Evolutionary conservation across 2,329 filamentous ascomycete species (phyloP).

Genomic region (Colletotrichum tamarilloi): DNA sequence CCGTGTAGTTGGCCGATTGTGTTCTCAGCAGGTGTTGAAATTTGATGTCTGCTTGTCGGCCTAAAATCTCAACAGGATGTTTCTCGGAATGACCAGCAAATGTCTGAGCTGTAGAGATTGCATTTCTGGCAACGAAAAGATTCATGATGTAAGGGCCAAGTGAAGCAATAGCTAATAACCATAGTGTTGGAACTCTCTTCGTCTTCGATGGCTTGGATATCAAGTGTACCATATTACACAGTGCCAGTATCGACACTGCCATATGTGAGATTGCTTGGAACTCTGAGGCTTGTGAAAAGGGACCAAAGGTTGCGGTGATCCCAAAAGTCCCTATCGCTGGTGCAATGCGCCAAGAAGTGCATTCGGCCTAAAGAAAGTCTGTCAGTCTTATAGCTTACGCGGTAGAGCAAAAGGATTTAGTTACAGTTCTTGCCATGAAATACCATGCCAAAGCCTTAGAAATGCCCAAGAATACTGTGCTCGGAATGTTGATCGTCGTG

Average conservation of each 20-base stretch:
- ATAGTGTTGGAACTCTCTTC: neutral
- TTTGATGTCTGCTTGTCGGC: neutral
- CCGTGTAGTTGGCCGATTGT: conserved; percentile 27
- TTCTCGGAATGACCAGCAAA: neutral
- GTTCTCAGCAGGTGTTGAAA: neutral
- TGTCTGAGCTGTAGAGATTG: neutral
- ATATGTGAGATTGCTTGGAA: neutral
- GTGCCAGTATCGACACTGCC: neutral
- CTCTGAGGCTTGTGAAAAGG: neutral
- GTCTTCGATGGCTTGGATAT: neutral
- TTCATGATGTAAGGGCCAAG: neutral
- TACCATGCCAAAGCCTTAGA: neutral
- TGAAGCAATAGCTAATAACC: neutral
- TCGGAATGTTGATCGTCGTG: neutral
- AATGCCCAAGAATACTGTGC: neutral
- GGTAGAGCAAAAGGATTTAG: no score
- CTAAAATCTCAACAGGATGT: neutral
- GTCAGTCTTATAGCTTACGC: neutral
- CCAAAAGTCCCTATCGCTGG: neutral
- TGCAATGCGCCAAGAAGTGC: conserved; percentile 1
- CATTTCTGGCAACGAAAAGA: neutral
- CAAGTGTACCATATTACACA: neutral
- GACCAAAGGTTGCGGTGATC: neutral
- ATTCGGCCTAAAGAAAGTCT: neutral
- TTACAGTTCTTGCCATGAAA: neutral